Evolutionary conservation across 2,329 filamentous ascomycete genomes (phyloP).

Genomic region (Fusarium clavum): DNA sequence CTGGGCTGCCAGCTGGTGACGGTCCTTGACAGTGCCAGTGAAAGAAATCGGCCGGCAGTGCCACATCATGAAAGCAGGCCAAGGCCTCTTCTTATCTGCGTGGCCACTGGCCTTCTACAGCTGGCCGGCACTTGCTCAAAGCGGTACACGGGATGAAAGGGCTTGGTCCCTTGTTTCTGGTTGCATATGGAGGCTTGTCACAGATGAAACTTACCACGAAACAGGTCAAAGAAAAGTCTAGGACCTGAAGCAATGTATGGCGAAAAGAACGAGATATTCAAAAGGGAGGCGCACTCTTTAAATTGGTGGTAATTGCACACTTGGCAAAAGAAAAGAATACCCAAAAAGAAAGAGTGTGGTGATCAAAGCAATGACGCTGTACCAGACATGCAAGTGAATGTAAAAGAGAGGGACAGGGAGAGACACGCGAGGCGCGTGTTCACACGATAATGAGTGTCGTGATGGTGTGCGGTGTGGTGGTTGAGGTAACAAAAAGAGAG

Average conservation of each 20-base stretch:
- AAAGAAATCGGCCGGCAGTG: background rate
- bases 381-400: slow-evolving; percentile 25
- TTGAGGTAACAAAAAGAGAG: slow-evolving; percentile 18
- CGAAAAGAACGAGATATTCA: background rate
- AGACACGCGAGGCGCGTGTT: slow-evolving; percentile 44
- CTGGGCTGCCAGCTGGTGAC: slow-evolving; percentile 9
- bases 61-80: background rate
- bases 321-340: background rate
- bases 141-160: slow-evolving; percentile 10
- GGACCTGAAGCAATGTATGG: background rate
- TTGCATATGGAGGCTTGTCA: slow-evolving; percentile 20
- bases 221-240: slow-evolving; percentile 7
- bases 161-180: slow-evolving; percentile 13
- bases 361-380: slow-evolving; percentile 30
- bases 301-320: slow-evolving; percentile 6
- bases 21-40: slow-evolving; percentile 25
- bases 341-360: slow-evolving; percentile 27
- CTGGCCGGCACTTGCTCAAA: slow-evolving; percentile 10
- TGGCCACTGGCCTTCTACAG: slow-evolving; percentile 20
- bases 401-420: slow-evolving; percentile 26
- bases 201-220: slow-evolving; percentile 30
- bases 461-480: slow-evolving; percentile 22
- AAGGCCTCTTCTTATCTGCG: background rate
- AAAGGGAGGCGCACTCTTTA: slow-evolving; percentile 22
- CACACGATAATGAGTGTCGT: slow-evolving; percentile 42